These are phyloP conservation scores for Botrytis sinoallii DNA, from an alignment of 2,329 filamentous ascomycete species.

Conservation along the genomic window DNA sequence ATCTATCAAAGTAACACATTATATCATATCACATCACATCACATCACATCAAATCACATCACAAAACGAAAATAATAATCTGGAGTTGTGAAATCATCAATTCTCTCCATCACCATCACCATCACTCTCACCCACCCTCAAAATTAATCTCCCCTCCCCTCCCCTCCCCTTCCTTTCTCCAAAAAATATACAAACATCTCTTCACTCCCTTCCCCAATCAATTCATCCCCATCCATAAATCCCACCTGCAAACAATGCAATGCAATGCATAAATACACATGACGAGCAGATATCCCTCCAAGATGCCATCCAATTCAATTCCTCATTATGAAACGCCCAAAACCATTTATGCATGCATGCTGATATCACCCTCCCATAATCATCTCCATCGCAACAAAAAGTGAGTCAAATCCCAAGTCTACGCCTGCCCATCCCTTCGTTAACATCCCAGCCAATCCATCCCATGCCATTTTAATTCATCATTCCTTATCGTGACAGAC, in stretches of 20 bases:
- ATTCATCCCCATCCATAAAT: not conserved
- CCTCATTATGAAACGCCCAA: not conserved
- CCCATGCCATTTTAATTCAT: conserved; percentile 9
- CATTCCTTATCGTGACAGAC: conserved; percentile 13
- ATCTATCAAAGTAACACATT: too few species aligned
- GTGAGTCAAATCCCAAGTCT: not conserved
- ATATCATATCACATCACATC: too few species aligned
- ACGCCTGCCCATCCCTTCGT: conserved; percentile 2
- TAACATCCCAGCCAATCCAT: not conserved
- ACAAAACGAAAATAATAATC: not conserved
- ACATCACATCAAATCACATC: not conserved
- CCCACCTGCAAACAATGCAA: not conserved
- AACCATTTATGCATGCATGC: not conserved
- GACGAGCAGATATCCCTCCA: not conserved
- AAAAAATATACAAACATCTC: not conserved
- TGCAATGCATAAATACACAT: not conserved
- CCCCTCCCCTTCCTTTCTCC: not conserved
- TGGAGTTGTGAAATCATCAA: not conserved
- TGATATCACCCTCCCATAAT: not conserved
- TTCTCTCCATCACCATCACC: not conserved
- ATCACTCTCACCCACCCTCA: not conserved
- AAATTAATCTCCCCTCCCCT: not conserved
- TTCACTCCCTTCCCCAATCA: not conserved
- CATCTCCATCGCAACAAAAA: not conserved
- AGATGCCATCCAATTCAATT: not conserved